phyloP scores from a whole-genome alignment of 495 filamentous ascomycete genomes.

The Neurospora tetraspora region DNA sequence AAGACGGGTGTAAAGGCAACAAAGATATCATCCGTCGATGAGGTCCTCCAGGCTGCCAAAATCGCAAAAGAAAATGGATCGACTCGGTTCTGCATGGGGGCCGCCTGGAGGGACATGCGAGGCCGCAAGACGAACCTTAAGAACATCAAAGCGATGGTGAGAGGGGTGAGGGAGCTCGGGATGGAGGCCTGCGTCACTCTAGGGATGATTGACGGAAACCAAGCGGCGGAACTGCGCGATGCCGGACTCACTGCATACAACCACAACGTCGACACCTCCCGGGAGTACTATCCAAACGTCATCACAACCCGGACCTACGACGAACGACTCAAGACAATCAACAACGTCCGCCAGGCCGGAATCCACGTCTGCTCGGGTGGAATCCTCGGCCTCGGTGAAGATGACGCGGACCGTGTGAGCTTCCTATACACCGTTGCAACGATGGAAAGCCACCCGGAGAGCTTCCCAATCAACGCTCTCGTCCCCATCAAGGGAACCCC shows the following conservation, averaged over 20 bases:
- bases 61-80: slow-evolving; percentile 70
- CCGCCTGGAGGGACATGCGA: slow-evolving; percentile 85
- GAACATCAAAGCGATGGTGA: slow-evolving; percentile 73
- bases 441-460: slow-evolving; percentile 68
- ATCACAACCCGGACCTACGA: slow-evolving; percentile 79
- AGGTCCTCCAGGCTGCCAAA: slow-evolving; percentile 63
- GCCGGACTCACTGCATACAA: slow-evolving; percentile 83
- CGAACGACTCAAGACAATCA: slow-evolving; percentile 65
- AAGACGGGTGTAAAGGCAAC: slow-evolving; percentile 72
- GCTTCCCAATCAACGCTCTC: slow-evolving; percentile 75
- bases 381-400: slow-evolving; percentile 72
- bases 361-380: slow-evolving; percentile 81
- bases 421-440: slow-evolving; percentile 68
- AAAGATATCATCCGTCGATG: slow-evolving; percentile 65
- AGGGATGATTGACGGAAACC: slow-evolving; percentile 71
- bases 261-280: slow-evolving; percentile 81
- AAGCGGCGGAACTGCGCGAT: slow-evolving; percentile 69
- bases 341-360: slow-evolving; percentile 67
- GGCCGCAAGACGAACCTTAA: slow-evolving; percentile 68
- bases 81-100: slow-evolving; percentile 87
- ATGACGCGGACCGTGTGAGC: slow-evolving; percentile 61
- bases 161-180: slow-evolving; percentile 62
- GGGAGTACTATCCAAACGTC: slow-evolving; percentile 71
- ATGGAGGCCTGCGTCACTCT: slow-evolving; percentile 86
- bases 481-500: slow-evolving; percentile 82